Conservation (phyloP, 2,329 filamentous ascomycete species). For the Botrytis porri region DNA sequence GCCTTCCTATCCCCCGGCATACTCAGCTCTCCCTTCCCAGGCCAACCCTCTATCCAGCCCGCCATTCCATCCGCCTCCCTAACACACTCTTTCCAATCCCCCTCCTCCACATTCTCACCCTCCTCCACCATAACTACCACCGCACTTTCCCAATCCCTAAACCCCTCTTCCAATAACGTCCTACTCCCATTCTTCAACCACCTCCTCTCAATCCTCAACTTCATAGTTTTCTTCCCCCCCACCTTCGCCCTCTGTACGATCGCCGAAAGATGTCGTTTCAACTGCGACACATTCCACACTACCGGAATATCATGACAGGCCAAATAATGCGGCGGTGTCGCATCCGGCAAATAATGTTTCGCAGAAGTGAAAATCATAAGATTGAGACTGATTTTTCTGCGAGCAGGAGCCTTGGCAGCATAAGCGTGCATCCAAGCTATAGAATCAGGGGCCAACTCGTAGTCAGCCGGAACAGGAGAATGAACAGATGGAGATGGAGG, state of each 20-base stretch:
- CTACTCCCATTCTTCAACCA: background rate
- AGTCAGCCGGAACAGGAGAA: background rate
- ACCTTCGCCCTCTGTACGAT: background rate
- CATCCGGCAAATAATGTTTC: background rate
- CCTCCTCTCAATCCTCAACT: background rate
- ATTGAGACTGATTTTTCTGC: background rate
- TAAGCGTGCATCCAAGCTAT: no score
- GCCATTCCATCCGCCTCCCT: background rate
- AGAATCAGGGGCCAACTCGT: background rate
- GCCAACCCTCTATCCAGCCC: slow-evolving; percentile 10
- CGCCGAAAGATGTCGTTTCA: background rate
- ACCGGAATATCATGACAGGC: background rate
- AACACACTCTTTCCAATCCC: background rate
- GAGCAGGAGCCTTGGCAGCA: background rate
- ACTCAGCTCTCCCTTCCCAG: background rate
- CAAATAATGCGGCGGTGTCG: background rate
- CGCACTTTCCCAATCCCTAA: background rate
- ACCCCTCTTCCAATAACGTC: background rate
- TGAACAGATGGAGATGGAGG: no score
- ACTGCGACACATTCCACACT: background rate
- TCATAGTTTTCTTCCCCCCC: background rate
- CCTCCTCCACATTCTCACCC: background rate
- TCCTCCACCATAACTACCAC: background rate
- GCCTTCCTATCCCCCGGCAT: background rate
- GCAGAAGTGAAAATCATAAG: background rate